phyloP scores from a whole-genome alignment of 306 rosid genomes.

The Vigna mungo region DNA sequence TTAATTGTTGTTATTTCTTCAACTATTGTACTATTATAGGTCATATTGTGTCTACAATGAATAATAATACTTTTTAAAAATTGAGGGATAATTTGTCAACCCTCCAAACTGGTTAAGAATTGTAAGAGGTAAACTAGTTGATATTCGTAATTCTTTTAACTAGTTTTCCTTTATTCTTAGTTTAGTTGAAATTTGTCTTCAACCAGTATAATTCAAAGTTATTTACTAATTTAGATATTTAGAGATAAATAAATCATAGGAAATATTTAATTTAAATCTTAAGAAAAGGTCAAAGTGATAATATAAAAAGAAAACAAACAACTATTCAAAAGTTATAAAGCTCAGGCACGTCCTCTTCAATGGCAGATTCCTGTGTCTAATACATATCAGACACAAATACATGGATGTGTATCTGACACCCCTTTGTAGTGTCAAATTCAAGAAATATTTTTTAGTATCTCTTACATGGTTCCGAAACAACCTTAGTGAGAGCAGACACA shows the following conservation, averaged over 20 bases:
- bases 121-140: not conserved
- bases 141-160: not conserved
- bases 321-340: not conserved
- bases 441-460: too few relatives aligned
- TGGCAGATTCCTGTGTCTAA: too few relatives aligned
- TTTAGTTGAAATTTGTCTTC: not conserved
- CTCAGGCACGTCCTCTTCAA: too few relatives aligned
- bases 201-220: not conserved
- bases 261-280: not conserved
- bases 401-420: too few relatives aligned
- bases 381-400: too few relatives aligned
- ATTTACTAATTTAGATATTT: not conserved
- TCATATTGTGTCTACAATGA: not conserved
- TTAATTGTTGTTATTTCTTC: not conserved
- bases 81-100: not conserved
- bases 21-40: not conserved
- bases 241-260: not conserved
- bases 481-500: too few relatives aligned
- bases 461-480: too few relatives aligned
- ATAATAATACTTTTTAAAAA: not conserved
- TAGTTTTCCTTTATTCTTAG: not conserved
- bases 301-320: not conserved
- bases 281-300: not conserved
- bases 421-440: too few relatives aligned
- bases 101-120: not conserved